Conservation (phyloP, 2,329 filamentous ascomycete genomes). For the Pseudogymnoascus sp. region DNA sequence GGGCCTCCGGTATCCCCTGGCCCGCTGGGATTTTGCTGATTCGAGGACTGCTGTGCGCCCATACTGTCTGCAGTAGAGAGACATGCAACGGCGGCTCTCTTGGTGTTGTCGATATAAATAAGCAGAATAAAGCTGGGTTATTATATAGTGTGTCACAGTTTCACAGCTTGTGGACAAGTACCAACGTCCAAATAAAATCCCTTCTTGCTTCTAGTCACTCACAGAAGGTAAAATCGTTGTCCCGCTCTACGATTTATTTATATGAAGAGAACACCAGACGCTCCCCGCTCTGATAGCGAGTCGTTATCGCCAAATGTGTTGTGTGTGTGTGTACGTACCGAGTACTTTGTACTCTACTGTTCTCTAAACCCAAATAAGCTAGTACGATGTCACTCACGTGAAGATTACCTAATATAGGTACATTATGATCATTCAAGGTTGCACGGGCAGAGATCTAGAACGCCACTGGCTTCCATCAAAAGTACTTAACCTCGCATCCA, state of each 20-base stretch:
- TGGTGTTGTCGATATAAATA: neutral
- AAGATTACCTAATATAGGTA: conserved; percentile 2
- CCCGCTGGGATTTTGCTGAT: conserved; percentile 10
- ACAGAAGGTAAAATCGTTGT: neutral
- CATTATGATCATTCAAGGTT: conserved; percentile 3
- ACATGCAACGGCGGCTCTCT: neutral
- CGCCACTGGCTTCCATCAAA: conserved; percentile 6
- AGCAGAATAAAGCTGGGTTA: neutral
- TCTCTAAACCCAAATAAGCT: neutral
- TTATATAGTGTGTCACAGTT: neutral
- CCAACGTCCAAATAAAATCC: neutral
- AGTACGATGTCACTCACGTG: conserved; percentile 5
- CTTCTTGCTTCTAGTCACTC: neutral
- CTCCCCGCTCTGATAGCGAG: neutral
- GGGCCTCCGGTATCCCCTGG: conserved; percentile 10
- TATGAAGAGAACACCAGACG: neutral
- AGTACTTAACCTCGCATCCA: conserved; percentile 8
- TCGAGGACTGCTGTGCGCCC: conserved; percentile 25
- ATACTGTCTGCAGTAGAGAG: conserved; percentile 14
- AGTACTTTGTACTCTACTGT: neutral
- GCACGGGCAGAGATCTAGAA: conserved; percentile 6
- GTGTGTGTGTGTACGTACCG: neutral
- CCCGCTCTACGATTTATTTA: neutral
- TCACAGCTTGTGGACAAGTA: neutral
- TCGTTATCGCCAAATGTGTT: neutral